These are phyloP conservation scores for Arachnomyces sp. DNA, from an alignment of 2,329 filamentous ascomycete species.

Conservation along the genomic window DNA sequence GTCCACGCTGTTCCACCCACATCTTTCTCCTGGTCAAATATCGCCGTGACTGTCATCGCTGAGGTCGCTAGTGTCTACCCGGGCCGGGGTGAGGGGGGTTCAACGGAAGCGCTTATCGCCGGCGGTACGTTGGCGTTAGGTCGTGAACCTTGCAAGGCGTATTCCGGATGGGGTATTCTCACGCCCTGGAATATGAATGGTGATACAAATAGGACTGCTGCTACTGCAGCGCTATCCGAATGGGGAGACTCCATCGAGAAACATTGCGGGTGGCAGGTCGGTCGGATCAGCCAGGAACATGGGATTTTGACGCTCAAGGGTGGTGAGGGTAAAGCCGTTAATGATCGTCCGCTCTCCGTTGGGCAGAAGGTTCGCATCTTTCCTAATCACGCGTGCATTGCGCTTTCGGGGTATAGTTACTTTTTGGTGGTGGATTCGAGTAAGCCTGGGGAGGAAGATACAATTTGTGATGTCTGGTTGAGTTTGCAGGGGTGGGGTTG, in stretches of 20 bases:
- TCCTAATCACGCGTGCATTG: slow-evolving; percentile 75
- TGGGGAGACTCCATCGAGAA: too few species aligned
- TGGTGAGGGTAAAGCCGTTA: slow-evolving; percentile 36
- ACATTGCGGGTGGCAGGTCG: slow-evolving; percentile 54
- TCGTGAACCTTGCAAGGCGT: slow-evolving; percentile 62
- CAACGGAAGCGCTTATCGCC: slow-evolving; percentile 57
- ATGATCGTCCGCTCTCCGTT: slow-evolving; percentile 37
- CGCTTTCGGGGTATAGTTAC: slow-evolving; percentile 62
- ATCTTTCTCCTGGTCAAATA: slow-evolving; percentile 33
- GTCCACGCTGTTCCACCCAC: slow-evolving; percentile 50
- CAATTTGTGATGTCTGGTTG: slow-evolving; percentile 14
- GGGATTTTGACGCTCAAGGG: slow-evolving; percentile 58
- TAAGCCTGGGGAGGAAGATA: slow-evolving; percentile 13
- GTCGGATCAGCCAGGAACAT: slow-evolving; percentile 67
- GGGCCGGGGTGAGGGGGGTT: slow-evolving; percentile 24
- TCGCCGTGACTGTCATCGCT: slow-evolving; percentile 61
- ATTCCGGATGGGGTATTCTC: slow-evolving; percentile 62
- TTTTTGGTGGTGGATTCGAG: slow-evolving; percentile 65
- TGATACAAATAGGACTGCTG: too few species aligned
- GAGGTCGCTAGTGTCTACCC: slow-evolving; percentile 63
- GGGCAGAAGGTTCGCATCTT: slow-evolving; percentile 64
- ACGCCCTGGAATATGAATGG: slow-evolving; percentile 45
- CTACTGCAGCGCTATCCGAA: too few species aligned
- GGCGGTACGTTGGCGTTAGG: slow-evolving; percentile 63
- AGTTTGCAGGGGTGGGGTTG: slow-evolving; percentile 13